Base-by-base conservation (phyloP, 306 rosid genomes). In the Cicer pinnatifidum region DNA sequence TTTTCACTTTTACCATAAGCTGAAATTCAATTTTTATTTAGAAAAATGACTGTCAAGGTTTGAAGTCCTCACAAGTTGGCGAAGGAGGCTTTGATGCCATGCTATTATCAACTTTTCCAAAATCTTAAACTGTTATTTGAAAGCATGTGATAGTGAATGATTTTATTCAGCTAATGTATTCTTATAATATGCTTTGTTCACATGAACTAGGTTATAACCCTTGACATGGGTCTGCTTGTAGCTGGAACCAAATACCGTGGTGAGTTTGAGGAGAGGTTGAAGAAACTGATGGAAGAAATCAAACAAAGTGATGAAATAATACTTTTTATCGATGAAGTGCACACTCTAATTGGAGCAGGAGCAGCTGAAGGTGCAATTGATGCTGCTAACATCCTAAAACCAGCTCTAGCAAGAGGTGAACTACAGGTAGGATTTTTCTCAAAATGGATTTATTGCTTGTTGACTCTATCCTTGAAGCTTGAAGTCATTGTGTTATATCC, bases 181-280 rank as follows among this genome's bases (percentile, higher is more conserved):
- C 78, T 80, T 57, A 62, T 70, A 46, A 28, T 17, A 11, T 63
- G 79, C 69, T 59, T 68, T 77, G 28, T 75, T 62, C 75, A 48
- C 63, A 41, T 75, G 62, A 23, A 81, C 75, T 79, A 94, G 99
- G 99, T 94, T 69, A 91, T 94, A 68, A 94, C 99, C 75, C 86
- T 94, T 19, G 99, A 94, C 63, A 94, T 94, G 99, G 98, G 99
- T 69, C 85, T 94, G 74, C 99, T 94, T 68, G 99, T 94, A 19
- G 99, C 99, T 47, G 99, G 99, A 76, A 94, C 99, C 63, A 94
- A 94, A 80, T 94, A 94, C 78, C 98, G 98, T 87, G 98, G 98
- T 81, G 98, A 94, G 85, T 94, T 94, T 84, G 98, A 94, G 88
- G 98, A 94, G 83, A 88, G 98, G 81, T 71, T 94, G 67, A 94